Base-by-base conservation (phyloP, 1,139 yeast species). In the Zygoascus sp. region DNA sequence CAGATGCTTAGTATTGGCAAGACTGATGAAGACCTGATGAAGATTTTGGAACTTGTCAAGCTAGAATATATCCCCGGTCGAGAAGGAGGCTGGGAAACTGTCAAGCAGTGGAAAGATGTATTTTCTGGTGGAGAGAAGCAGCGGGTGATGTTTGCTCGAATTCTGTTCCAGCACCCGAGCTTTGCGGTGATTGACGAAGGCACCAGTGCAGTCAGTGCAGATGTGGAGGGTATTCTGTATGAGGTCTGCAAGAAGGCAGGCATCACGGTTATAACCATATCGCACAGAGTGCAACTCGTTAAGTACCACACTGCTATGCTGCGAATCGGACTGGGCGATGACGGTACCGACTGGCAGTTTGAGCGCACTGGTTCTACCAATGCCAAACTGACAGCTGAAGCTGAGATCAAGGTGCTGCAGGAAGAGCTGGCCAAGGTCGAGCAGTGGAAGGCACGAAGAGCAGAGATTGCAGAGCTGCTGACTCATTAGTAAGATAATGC, bases 121-220 rank as follows among this genome's bases (percentile, higher is more conserved):
- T 76, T 90, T 57, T 83, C 95, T 65, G 97, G 97, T 15, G 97
- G 97, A 47, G 97, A 90, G 64, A 84, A 88, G 68, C 97, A 90
- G 70, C 79, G 96, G 60, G 77, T 89, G 63, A 82, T 89, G 67
- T 85, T 90, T 71, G 97, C 97, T 0, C 74, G 97, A 58, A 78
- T 90, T 5, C 72, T 90, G 57, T 88, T 84, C 69, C 86, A 85
- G 64, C 75, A 76, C 47, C 96, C 96, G 39, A 76, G 77, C 62
- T 85, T 86, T 65, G 92, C 90, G 2, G 80, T 90, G 5, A 75
- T 90, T 54, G 97, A 90, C 66, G 97, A 90, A 66, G 87, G 95
- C 28, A 90, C 97, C 9, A 86, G 89, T 61, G 97, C 97, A 0
- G 92, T 90, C 13, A 81, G 90, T 50, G 83, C 86, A 32, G 97